A percentile compares a stretch with the other conserved stretches of the same genome.
phyloP scores from a whole-genome alignment of 768 basidiomycete genomes.

The Auricularia auricula-judae region DNA sequence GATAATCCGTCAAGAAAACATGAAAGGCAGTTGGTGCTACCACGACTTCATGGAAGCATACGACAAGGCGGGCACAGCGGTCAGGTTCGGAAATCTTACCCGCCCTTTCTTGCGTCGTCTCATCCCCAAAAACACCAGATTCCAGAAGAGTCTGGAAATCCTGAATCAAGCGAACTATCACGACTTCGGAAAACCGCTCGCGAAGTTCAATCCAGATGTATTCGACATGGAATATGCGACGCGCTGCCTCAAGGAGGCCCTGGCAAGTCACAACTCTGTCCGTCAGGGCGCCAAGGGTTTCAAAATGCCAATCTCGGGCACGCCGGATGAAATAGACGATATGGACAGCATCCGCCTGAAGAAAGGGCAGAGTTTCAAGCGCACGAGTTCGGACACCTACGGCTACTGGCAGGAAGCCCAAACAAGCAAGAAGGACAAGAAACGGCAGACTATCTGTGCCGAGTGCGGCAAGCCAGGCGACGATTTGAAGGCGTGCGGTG shows the following conservation, averaged over 20 bases:
- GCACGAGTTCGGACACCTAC: slow-evolving; percentile 13
- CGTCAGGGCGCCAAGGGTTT: slow-evolving; percentile 18
- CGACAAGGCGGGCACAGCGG: slow-evolving; percentile 11
- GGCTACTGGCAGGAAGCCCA: slow-evolving; percentile 19
- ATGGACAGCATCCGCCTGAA: slow-evolving; percentile 1
- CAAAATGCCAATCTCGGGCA: slow-evolving; percentile 13
- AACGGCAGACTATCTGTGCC: slow-evolving; percentile 16
- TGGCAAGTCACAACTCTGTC: slow-evolving; percentile 17
- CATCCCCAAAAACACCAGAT: slow-evolving; percentile 2
- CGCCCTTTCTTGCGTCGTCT: slow-evolving; percentile 5
- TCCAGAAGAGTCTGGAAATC: slow-evolving; percentile 20
- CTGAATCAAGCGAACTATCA: slow-evolving; percentile 20
- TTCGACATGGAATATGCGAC: slow-evolving; percentile 17
- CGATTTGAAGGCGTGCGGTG: slow-evolving; percentile 17
- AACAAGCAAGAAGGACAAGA: slow-evolving; percentile 15
- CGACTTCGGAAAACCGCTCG: slow-evolving; percentile 17
- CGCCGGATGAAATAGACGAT: too few species aligned
- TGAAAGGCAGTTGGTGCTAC: slow-evolving; percentile 16
- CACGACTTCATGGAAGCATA: slow-evolving; percentile 14
- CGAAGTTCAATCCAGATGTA: slow-evolving; percentile 13
- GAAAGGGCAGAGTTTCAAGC: slow-evolving; percentile 3
- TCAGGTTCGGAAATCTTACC: slow-evolving; percentile 7
- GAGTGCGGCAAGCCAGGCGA: slow-evolving; percentile 20
- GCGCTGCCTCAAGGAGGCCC: slow-evolving; percentile 15
- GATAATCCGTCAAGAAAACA: slow-evolving; percentile 13